A percentile compares a stretch with the other conserved stretches of the same genome.
Conservation (phyloP, 2,329 filamentous ascomycete species). For the Pyrenochaeta sp. region DNA sequence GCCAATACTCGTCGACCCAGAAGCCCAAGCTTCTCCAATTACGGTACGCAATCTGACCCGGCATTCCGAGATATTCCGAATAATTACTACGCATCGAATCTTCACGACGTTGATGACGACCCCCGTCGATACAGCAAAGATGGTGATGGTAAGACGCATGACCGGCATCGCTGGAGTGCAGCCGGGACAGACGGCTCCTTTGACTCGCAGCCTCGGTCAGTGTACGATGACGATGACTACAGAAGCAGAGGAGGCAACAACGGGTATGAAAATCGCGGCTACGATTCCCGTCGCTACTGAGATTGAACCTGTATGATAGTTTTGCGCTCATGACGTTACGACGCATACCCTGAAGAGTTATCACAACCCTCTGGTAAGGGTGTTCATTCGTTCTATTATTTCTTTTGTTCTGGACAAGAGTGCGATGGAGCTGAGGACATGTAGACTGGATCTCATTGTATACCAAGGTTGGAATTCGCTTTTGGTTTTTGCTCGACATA, state of each 20-base stretch:
- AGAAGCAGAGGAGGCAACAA: slow-evolving; percentile 30
- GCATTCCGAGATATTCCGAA: slow-evolving; percentile 41
- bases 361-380: neutral
- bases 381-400: neutral
- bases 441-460: slow-evolving; percentile 4
- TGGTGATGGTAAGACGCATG: slow-evolving; percentile 37
- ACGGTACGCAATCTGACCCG: slow-evolving; percentile 46
- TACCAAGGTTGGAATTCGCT: slow-evolving; percentile 5
- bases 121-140: slow-evolving; percentile 40
- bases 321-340: slow-evolving; percentile 8
- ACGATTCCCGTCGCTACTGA: slow-evolving; percentile 44
- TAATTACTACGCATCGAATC: slow-evolving; percentile 42
- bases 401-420: slow-evolving; percentile 1
- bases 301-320: neutral
- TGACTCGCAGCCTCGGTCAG: slow-evolving; percentile 37
- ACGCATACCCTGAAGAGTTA: neutral
- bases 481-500: neutral
- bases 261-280: slow-evolving; percentile 39
- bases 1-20: slow-evolving; percentile 33
- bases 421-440: neutral
- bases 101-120: slow-evolving; percentile 45
- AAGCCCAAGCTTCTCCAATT: slow-evolving; percentile 47
- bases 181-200: slow-evolving; percentile 36
- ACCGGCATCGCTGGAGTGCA: slow-evolving; percentile 36
- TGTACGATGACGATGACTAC: slow-evolving; percentile 46